Evolutionary conservation across 2,329 filamentous ascomycete genomes (phyloP), one percentile per base, ranked within the genome.

Genomic region (Penicillium olsonii): DNA sequence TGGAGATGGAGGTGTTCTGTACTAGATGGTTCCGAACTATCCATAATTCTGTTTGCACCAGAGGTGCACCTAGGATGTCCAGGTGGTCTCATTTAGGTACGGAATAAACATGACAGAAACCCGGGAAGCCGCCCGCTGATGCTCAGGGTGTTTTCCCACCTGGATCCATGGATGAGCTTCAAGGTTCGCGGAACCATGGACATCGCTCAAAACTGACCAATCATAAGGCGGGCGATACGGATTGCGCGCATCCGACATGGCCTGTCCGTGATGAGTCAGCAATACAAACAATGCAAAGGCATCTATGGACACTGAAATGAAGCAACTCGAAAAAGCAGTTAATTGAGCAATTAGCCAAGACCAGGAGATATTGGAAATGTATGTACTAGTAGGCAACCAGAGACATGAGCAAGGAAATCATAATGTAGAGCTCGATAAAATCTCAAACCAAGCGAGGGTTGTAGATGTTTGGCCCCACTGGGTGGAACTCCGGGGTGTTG

Each of bases 241-340:
- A 50, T 50, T 58, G 51, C 4, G 22, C 35, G 41, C 45, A 57
- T 61, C 58, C 58, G 58, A 45, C 31, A 61, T 61, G 58, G 58
- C 53, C 53, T 61, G 58, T 55, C 45, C 29, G 4, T 7, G 29
- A 44, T 40, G 17, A 12, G 14, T 37, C 45, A 43, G 24, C 10
- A 24, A 31, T 7, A n/a, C 22, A 35, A 40, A 45, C 29, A 50
- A 3, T 35, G 27, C 42, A 50, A 45, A 50, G 19, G 9, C 11
- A 26, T 39, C 24, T 20, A 5, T 15, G 12, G 19, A 41, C 15
- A n/a, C n/a, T n/a, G n/a, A n/a, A n/a, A n/a, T n/a, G n/a, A n/a
- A n/a, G n/a, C n/a, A n/a, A n/a, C n/a, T n/a, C n/a, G n/a, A n/a
- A n/a, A n/a, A n/a, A n/a, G n/a, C n/a, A n/a, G n/a, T n/a, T n/a